Evolutionary conservation across 805 yeast species (phyloP).

Genomic region (Saccharomycopsis vini): DNA sequence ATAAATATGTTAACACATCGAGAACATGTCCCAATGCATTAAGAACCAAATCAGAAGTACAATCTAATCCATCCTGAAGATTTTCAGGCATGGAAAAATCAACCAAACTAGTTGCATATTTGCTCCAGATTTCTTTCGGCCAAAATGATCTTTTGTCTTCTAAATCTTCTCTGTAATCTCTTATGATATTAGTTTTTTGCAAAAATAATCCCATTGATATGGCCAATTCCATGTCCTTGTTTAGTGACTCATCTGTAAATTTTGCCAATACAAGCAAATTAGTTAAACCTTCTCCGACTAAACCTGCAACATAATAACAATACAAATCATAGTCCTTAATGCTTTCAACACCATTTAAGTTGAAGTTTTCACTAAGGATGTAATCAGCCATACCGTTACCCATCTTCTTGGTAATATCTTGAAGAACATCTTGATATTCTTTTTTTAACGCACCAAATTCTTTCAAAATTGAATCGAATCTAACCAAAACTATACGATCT

Average conservation of each 20-base stretch:
- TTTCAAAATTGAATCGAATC: constrained; percentile 58
- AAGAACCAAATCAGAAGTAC: constrained; percentile 73
- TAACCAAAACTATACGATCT: constrained; percentile 74
- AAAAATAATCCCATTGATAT: constrained; percentile 91
- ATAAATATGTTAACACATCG: constrained; percentile 67
- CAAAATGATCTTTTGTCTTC: constrained; percentile 90
- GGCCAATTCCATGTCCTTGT: constrained; percentile 45
- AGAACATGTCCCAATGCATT: constrained; percentile 72
- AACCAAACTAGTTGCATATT: constrained; percentile 56
- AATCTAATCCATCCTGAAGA: constrained; percentile 49
- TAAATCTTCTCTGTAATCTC: constrained; percentile 90
- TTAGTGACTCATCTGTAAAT: constrained; percentile 49
- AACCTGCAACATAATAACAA: constrained; percentile 96
- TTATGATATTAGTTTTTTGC: constrained; percentile 91
- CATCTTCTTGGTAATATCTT: constrained; percentile 75
- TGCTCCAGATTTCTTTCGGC: constrained; percentile 91
- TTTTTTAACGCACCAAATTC: constrained; percentile 70
- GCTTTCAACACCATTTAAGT: constrained; percentile 69
- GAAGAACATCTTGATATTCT: constrained; percentile 68
- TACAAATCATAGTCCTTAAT: constrained; percentile 77
- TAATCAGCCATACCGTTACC: constrained; percentile 98
- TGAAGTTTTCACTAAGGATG: constrained; percentile 67
- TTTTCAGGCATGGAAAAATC: constrained; percentile 48
- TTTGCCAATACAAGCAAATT: constrained; percentile 67
- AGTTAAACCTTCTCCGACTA: constrained; percentile 94